phyloP scores from a whole-genome alignment of 1,284 basidiomycete genomes.

The Trametes polyzona region DNA sequence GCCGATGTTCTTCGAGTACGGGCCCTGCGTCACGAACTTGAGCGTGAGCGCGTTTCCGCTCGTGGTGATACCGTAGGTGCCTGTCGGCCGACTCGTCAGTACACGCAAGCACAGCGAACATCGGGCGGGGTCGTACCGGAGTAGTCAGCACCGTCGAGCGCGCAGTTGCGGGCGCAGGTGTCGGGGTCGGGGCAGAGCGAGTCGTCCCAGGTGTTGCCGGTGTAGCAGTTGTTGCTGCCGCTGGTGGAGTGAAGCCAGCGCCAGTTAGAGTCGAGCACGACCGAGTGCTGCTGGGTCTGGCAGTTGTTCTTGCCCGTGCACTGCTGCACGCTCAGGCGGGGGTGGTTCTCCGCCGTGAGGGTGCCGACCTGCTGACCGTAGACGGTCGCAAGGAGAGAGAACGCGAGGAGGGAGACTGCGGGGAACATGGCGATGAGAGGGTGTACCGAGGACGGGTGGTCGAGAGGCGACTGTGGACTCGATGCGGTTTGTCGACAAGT shows the following conservation, averaged over 20 bases:
- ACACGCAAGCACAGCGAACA: too few species aligned
- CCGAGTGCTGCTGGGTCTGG: conserved; percentile 15
- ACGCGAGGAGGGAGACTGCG: conserved; percentile 18
- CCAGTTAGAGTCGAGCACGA: conserved; percentile 22
- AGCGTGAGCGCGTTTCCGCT: conserved; percentile 50
- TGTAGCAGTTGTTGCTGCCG: conserved; percentile 41
- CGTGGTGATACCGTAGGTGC: conserved; percentile 43
- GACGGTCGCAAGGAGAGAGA: conserved; percentile 21
- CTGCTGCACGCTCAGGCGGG: conserved; percentile 17
- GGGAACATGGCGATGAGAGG: conserved; percentile 18
- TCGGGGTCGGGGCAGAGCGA: conserved; percentile 37
- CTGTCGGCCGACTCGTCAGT: background rate
- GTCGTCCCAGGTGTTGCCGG: conserved; percentile 37
- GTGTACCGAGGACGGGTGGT: background rate
- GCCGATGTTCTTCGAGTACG: conserved; percentile 45
- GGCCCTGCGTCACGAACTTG: conserved; percentile 47
- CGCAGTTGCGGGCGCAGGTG: conserved; percentile 49
- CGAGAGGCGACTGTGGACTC: background rate
- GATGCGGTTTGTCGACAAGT: background rate
- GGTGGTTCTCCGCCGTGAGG: conserved; percentile 25
- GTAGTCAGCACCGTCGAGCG: conserved; percentile 61
- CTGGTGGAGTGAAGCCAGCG: conserved; percentile 31
- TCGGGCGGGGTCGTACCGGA: conserved; percentile 31
- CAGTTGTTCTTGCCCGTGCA: conserved; percentile 24
- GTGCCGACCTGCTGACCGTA: conserved; percentile 28